Conservation (phyloP, 208 protist genomes). For the Lotmaria passim region DNA sequence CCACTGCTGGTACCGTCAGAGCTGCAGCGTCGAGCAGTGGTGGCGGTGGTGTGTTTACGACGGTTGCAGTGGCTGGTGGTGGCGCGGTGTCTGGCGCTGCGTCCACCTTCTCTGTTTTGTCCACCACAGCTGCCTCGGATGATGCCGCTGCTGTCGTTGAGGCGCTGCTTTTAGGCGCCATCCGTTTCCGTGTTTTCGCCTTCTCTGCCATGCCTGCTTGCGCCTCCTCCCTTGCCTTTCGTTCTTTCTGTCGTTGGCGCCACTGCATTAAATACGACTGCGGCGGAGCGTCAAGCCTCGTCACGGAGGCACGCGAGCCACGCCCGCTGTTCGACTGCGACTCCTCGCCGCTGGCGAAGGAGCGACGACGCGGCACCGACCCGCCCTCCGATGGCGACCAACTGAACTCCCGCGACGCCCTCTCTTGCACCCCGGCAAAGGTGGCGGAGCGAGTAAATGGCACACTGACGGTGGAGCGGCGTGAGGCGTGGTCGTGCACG, state of each 20-base stretch:
- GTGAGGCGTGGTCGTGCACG: background rate
- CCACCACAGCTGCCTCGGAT: too few relatives aligned
- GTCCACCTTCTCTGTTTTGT: too few relatives aligned
- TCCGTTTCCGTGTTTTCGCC: background rate
- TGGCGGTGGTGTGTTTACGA: too few relatives aligned
- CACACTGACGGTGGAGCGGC: background rate
- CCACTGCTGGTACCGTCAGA: too few relatives aligned
- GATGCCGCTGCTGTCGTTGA: background rate
- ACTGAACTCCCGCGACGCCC: too few relatives aligned
- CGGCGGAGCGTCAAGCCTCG: slow-evolving; percentile 13
- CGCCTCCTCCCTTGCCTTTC: background rate
- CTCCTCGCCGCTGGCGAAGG: background rate
- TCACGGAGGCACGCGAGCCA: background rate
- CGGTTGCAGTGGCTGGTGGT: too few relatives aligned
- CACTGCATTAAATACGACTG: slow-evolving; percentile 29
- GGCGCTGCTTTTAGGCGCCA: background rate
- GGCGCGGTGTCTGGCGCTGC: too few relatives aligned
- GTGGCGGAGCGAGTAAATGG: slow-evolving; percentile 11
- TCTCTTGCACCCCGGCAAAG: background rate
- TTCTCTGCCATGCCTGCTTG: background rate
- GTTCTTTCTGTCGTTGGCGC: slow-evolving; percentile 22
- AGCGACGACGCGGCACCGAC: background rate
- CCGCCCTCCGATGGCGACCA: background rate
- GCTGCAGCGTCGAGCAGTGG: too few relatives aligned
- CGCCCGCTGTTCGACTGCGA: background rate